These are phyloP conservation scores for Psilocybe azurescens DNA, from an alignment of 768 basidiomycete species.

Conservation along the genomic window DNA sequence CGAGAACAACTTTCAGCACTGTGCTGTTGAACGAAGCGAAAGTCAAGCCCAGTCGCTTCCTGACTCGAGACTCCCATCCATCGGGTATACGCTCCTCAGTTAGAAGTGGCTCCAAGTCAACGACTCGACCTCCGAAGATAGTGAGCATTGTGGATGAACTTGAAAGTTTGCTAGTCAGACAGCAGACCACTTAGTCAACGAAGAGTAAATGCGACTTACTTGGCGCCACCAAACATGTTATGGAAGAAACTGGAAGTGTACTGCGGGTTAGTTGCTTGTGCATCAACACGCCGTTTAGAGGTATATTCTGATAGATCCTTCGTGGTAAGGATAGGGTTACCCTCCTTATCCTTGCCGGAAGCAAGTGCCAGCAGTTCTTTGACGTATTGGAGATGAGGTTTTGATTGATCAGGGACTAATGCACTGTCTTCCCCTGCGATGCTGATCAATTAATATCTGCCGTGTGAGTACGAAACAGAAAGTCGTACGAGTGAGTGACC, in stretches of 20 bases:
- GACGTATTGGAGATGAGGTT: slow-evolving; percentile 53
- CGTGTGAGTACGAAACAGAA: not conserved
- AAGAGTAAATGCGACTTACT: slow-evolving; percentile 51
- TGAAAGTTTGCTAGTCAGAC: not conserved
- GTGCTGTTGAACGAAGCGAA: slow-evolving; percentile 58
- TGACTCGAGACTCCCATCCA: slow-evolving; percentile 69
- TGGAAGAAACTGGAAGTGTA: slow-evolving; percentile 57
- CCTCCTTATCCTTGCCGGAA: slow-evolving; percentile 59
- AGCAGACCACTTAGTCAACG: not conserved
- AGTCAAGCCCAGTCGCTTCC: slow-evolving; percentile 64
- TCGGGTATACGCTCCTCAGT: slow-evolving; percentile 73
- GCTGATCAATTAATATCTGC: not conserved
- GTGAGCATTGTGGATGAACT: slow-evolving; percentile 69
- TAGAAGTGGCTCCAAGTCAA: slow-evolving; percentile 60
- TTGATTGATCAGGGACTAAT: slow-evolving; percentile 53
- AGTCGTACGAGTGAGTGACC: slow-evolving; percentile 59
- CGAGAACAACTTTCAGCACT: slow-evolving; percentile 45
- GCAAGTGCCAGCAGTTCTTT: slow-evolving; percentile 62
- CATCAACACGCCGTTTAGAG: slow-evolving; percentile 65
- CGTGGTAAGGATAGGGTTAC: slow-evolving; percentile 52
- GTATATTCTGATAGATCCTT: slow-evolving; percentile 63
- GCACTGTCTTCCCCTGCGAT: slow-evolving; percentile 57
- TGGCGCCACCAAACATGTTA: slow-evolving; percentile 67
- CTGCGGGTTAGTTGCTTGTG: slow-evolving; percentile 55
- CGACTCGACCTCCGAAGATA: slow-evolving; percentile 67